These are phyloP conservation scores for Penicillium expansum DNA, from an alignment of 2,329 filamentous ascomycete species.

Conservation along the genomic window DNA sequence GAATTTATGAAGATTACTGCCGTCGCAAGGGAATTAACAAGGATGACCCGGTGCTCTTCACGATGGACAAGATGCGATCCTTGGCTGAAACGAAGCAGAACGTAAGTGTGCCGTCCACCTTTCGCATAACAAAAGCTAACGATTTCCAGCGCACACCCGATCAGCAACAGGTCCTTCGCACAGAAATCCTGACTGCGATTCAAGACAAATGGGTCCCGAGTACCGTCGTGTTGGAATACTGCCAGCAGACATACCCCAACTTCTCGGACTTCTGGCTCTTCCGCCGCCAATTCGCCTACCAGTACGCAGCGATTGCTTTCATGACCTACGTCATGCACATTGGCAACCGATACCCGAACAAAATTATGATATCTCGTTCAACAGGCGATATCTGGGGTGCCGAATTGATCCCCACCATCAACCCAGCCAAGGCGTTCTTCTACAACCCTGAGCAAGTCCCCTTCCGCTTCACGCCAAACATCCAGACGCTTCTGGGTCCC, in stretches of 20 bases:
- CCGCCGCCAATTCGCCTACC: conserved; percentile 93
- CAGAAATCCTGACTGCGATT: conserved; percentile 93
- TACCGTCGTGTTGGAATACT: conserved; percentile 80
- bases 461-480: conserved; percentile 93
- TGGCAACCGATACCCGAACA: conserved; percentile 91
- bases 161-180: conserved; percentile 67
- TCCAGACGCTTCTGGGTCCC: conserved; percentile 94
- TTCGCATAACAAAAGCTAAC: conserved; percentile 27
- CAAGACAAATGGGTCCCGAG: conserved; percentile 90
- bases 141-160: conserved; percentile 52
- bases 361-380: conserved; percentile 83
- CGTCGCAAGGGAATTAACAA: conserved; percentile 81
- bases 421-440: conserved; percentile 79
- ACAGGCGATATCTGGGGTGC: conserved; percentile 96
- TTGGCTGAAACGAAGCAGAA: conserved; percentile 66
- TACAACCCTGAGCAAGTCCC: conserved; percentile 94
- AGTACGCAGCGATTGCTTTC: conserved; percentile 90
- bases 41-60: conserved; percentile 92
- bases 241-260: conserved; percentile 80
- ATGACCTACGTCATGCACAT: conserved; percentile 99
- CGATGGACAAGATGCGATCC: conserved; percentile 86
- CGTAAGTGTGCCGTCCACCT: conserved; percentile 31
- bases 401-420: conserved; percentile 89
- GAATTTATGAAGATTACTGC: conserved; percentile 95
- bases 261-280: conserved; percentile 98